Evolutionary conservation across 495 filamentous ascomycete genomes (phyloP).

Genomic region (Lasiosphaeriaceae sp.): DNA sequence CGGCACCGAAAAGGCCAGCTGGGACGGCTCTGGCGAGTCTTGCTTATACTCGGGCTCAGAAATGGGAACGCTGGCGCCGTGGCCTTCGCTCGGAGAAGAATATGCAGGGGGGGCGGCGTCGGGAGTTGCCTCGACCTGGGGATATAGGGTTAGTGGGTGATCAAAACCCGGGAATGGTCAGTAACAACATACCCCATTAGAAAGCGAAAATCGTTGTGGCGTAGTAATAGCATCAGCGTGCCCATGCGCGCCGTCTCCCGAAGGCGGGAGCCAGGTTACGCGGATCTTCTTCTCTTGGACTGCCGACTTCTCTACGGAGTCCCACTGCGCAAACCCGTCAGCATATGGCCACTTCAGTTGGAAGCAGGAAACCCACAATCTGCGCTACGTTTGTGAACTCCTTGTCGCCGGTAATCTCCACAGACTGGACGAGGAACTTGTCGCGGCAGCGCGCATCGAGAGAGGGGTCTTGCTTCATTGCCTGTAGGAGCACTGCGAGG

Average conservation of each 20-base stretch:
- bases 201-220: constrained; percentile 20
- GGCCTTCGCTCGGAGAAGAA: constrained; percentile 24
- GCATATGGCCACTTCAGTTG: constrained; percentile 9
- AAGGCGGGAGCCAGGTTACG: constrained; percentile 68
- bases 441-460: constrained; percentile 85
- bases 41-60: constrained; percentile 36
- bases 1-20: constrained; percentile 33
- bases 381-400: constrained; percentile 74
- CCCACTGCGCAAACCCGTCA: constrained; percentile 56
- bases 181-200: constrained; percentile 27
- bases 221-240: constrained; percentile 17
- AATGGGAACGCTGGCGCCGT: constrained; percentile 8
- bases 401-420: constrained; percentile 76
- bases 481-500: constrained; percentile 79
- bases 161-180: not conserved
- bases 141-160: not conserved
- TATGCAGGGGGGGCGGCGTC: constrained; percentile 25
- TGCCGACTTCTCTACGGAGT: constrained; percentile 65
- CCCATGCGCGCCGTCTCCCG: constrained; percentile 13
- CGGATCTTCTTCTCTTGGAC: constrained; percentile 95
- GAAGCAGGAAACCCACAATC: constrained; percentile 57
- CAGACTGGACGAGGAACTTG: constrained; percentile 97
- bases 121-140: constrained; percentile 29
- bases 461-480: constrained; percentile 93
- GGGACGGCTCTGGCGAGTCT: constrained; percentile 32